These are phyloP conservation scores for Aspergillus hiratsukae DNA, from an alignment of 2,329 filamentous ascomycete species.

Conservation along the genomic window DNA sequence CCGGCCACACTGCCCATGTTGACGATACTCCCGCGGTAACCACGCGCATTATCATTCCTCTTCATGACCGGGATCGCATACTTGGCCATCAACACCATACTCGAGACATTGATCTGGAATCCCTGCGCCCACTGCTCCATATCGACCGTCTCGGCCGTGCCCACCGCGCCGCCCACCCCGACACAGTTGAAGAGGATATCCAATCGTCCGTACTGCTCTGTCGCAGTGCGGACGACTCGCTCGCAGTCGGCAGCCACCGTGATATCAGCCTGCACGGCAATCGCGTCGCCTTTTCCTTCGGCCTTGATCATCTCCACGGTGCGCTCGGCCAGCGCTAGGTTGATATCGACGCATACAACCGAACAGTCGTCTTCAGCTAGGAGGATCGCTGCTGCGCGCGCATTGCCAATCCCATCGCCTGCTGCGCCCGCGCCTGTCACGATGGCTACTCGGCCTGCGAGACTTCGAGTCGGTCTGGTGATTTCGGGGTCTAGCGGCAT, in stretches of 20 bases:
- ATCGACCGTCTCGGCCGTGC: constrained; percentile 59
- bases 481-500: no score
- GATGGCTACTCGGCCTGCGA: constrained; percentile 36
- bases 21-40: constrained; percentile 20
- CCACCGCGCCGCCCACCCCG: constrained; percentile 55
- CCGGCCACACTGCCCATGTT: constrained; percentile 60
- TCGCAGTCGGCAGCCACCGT: constrained; percentile 51
- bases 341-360: constrained; percentile 57
- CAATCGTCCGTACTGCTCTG: constrained; percentile 48
- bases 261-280: constrained; percentile 47
- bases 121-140: constrained; percentile 54
- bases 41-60: constrained; percentile 45
- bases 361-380: constrained; percentile 55
- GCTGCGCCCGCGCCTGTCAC: constrained; percentile 57
- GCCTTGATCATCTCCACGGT: constrained; percentile 52
- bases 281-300: constrained; percentile 35
- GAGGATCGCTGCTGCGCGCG: constrained; percentile 54
- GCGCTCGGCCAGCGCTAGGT: constrained; percentile 46
- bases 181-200: constrained; percentile 65
- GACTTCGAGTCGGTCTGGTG: not conserved
- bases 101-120: constrained; percentile 59
- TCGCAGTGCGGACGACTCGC: constrained; percentile 34
- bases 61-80: constrained; percentile 58
- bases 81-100: constrained; percentile 63
- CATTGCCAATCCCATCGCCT: constrained; percentile 58